phyloP scores from a whole-genome alignment of 345 rosid species.

The Lepidium sativum region DNA sequence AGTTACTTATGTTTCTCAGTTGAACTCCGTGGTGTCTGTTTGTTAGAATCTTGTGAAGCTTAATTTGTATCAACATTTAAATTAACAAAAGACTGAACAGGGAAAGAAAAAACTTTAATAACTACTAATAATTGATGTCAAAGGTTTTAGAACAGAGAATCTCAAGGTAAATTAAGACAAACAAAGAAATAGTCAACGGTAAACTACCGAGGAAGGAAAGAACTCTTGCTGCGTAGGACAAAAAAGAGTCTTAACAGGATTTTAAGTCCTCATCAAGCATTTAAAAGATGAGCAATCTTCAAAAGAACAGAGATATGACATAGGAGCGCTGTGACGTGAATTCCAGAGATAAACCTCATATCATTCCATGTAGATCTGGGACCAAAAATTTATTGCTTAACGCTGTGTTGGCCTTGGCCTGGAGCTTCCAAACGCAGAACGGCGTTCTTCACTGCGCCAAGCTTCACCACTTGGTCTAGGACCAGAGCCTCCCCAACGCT shows the following conservation, averaged over 20 bases:
- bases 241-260: conserved; percentile 16
- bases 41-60: no score
- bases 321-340: not conserved
- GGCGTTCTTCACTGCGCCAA: conserved; percentile 45
- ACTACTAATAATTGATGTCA: not conserved
- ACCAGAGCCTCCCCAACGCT: conserved; percentile 47
- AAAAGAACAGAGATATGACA: not conserved
- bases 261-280: conserved; percentile 6
- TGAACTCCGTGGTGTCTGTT: no score
- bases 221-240: conserved; percentile 15
- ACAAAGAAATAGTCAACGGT: not conserved
- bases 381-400: conserved; percentile 5
- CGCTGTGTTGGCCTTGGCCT: conserved; percentile 33
- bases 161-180: not conserved
- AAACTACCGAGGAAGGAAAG: not conserved
- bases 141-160: not conserved
- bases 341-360: not conserved
- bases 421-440: conserved; percentile 35
- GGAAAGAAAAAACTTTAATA: no score
- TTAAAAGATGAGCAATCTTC: conserved; percentile 16
- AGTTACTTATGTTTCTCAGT: no score
- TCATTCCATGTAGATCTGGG: conserved; percentile 9
- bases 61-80: no score
- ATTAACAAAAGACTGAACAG: no score
- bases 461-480: conserved; percentile 36